phyloP scores from a whole-genome alignment of 2,329 filamentous ascomycete genomes.

The Diplodia mutila region DNA sequence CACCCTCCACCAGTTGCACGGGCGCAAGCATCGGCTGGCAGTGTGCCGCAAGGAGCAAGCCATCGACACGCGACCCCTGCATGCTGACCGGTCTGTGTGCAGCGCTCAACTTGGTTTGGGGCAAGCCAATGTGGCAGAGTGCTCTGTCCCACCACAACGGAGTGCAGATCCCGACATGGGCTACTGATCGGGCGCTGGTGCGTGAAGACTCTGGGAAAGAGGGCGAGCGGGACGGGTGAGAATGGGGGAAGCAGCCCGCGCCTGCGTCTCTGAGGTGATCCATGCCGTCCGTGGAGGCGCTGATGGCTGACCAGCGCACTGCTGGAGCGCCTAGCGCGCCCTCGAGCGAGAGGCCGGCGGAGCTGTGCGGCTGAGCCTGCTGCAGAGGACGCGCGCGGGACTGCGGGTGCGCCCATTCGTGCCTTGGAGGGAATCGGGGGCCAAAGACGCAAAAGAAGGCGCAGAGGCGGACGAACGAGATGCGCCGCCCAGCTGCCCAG shows the following conservation, averaged over 20 bases:
- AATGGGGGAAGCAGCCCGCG: constrained; percentile 18
- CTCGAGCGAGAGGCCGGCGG: constrained; percentile 2
- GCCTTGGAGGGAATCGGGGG: constrained; percentile 7
- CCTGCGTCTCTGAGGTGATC: constrained; percentile 9
- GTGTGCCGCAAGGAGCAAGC: constrained; percentile 18
- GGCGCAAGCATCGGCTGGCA: constrained; percentile 18
- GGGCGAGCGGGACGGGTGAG: constrained; percentile 12
- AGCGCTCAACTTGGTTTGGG: constrained; percentile 4
- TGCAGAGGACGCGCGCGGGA: constrained; percentile 4
- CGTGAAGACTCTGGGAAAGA: constrained; percentile 20
- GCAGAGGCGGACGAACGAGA: constrained; percentile 15
- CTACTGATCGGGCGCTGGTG: constrained; percentile 18
- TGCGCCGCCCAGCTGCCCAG: not conserved
- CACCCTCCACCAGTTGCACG: constrained; percentile 12
- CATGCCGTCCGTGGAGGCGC: constrained; percentile 4
- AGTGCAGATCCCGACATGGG: constrained; percentile 18
- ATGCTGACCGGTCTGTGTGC: constrained; percentile 27
- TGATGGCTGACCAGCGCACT: constrained; percentile 2
- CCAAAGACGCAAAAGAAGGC: constrained; percentile 1
- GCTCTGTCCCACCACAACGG: constrained; percentile 22
- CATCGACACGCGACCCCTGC: constrained; percentile 26
- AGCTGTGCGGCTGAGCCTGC: constrained; percentile 15
- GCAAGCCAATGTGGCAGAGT: constrained; percentile 24
- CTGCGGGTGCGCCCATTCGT: constrained; percentile 10
- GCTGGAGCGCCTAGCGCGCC: constrained; percentile 17